phyloP scores from a whole-genome alignment of 805 yeast species.

The Kodamaea laetipori region DNA sequence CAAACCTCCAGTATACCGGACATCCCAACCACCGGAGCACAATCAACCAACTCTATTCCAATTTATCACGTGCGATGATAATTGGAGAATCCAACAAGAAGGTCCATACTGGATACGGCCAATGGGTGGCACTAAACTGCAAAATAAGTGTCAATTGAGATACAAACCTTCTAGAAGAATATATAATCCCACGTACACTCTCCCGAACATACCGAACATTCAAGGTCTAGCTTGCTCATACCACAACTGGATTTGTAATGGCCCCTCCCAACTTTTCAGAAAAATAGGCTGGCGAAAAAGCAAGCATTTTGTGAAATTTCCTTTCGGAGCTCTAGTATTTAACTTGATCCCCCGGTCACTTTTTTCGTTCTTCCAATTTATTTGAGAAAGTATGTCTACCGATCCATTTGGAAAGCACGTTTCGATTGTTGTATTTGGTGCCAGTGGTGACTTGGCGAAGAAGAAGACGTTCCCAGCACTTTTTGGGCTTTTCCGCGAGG shows the following conservation, averaged over 20 bases:
- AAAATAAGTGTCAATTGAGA: too few species aligned
- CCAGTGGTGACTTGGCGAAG: conserved; percentile 93
- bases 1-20: too few species aligned
- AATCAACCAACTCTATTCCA: too few species aligned
- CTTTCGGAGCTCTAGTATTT: background rate
- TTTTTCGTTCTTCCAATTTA: conserved; percentile 2
- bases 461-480: conserved; percentile 92
- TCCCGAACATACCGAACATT: too few species aligned
- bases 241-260: too few species aligned
- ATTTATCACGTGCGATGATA: too few species aligned
- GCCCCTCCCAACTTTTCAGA: conserved; percentile 2
- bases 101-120: too few species aligned
- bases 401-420: conserved; percentile 63
- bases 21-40: too few species aligned
- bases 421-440: conserved; percentile 83
- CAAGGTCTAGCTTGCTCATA: background rate
- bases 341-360: conserved; percentile 2
- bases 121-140: too few species aligned
- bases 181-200: too few species aligned
- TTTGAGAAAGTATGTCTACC: conserved; percentile 17
- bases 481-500: conserved; percentile 69
- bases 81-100: too few species aligned
- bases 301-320: conserved; percentile 1
- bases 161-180: too few species aligned
- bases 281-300: conserved; percentile 4